Evolutionary conservation across 2,329 filamentous ascomycete species (phyloP).

Genomic region (Curvularia hawaiiensis): DNA sequence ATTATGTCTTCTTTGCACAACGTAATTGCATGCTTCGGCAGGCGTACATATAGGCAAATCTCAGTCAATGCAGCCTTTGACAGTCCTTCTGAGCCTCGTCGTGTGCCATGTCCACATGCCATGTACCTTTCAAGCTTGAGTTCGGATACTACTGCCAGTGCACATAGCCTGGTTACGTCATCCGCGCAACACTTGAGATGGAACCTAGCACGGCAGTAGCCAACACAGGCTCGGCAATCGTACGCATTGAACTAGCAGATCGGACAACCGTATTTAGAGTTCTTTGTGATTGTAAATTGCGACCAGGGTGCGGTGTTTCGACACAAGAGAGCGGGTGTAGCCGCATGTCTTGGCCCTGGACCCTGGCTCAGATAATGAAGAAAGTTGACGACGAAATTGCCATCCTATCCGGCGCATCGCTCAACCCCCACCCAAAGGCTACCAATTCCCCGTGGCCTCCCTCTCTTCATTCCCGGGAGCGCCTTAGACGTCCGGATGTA

Average conservation of each 20-base stretch:
- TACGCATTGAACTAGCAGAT: neutral
- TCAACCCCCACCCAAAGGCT: slow-evolving; percentile 17
- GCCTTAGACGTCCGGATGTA: slow-evolving; percentile 47
- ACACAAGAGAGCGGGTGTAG: slow-evolving; percentile 6
- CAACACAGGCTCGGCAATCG: neutral
- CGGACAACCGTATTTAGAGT: neutral
- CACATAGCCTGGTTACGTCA: neutral
- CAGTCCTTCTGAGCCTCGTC: neutral
- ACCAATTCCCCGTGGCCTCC: slow-evolving; percentile 22
- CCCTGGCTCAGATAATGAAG: slow-evolving; percentile 20
- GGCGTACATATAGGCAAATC: neutral
- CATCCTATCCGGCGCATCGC: slow-evolving; percentile 27
- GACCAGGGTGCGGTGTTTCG: slow-evolving; percentile 1
- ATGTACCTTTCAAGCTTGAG: neutral
- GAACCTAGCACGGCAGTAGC: neutral
- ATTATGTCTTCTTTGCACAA: neutral
- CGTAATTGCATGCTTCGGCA: neutral
- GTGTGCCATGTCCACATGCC: neutral
- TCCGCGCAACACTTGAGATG: neutral
- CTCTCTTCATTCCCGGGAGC: slow-evolving; percentile 23
- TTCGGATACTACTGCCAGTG: neutral
- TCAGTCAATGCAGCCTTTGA: neutral
- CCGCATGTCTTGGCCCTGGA: slow-evolving; percentile 18
- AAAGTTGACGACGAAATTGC: slow-evolving; percentile 27
- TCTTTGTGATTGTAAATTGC: neutral